These are phyloP conservation scores for Trypanosoma platydactyli DNA, from an alignment of 208 protist species.

Conservation along the genomic window DNA sequence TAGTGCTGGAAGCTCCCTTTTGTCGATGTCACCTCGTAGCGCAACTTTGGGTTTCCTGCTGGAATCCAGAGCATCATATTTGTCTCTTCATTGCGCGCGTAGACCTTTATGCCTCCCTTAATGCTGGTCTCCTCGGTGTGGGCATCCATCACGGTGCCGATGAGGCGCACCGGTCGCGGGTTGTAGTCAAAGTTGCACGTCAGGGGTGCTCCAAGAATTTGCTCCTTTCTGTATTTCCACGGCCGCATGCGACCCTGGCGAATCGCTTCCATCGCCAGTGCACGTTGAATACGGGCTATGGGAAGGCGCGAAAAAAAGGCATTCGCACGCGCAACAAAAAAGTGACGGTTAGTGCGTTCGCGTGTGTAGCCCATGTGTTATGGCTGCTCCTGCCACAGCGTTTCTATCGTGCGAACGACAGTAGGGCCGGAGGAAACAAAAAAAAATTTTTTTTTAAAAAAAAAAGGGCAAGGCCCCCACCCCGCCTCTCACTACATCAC, in stretches of 20 bases:
- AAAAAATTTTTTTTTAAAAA: no score
- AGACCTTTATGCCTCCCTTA: slow-evolving; percentile 90
- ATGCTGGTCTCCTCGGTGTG: slow-evolving; percentile 88
- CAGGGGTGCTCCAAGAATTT: slow-evolving; percentile 83
- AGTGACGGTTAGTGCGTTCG: slow-evolving; percentile 87
- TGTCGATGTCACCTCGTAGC: slow-evolving; percentile 80
- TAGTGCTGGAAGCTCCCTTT: slow-evolving; percentile 90
- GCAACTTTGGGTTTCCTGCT: slow-evolving; percentile 86
- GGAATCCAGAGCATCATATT: slow-evolving; percentile 93
- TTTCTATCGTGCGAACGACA: no score
- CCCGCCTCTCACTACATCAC: not conserved
- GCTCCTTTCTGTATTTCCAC: slow-evolving; percentile 91
- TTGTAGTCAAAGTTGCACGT: slow-evolving; percentile 92
- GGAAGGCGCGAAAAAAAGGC: slow-evolving; percentile 90
- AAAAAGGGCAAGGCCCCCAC: no score
- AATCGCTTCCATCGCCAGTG: slow-evolving; percentile 84
- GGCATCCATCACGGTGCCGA: slow-evolving; percentile 90
- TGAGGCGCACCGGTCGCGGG: slow-evolving; percentile 84
- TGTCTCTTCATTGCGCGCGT: slow-evolving; percentile 86
- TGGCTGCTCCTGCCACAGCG: not conserved
- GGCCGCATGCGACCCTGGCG: slow-evolving; percentile 83
- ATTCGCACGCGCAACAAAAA: slow-evolving; percentile 85
- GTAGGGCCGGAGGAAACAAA: no score
- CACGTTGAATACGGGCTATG: slow-evolving; percentile 81
- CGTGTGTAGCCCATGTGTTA: slow-evolving; percentile 72